Base-by-base conservation (phyloP, 148 eudicot genomes). In the Rhododendron ferrugineum region DNA sequence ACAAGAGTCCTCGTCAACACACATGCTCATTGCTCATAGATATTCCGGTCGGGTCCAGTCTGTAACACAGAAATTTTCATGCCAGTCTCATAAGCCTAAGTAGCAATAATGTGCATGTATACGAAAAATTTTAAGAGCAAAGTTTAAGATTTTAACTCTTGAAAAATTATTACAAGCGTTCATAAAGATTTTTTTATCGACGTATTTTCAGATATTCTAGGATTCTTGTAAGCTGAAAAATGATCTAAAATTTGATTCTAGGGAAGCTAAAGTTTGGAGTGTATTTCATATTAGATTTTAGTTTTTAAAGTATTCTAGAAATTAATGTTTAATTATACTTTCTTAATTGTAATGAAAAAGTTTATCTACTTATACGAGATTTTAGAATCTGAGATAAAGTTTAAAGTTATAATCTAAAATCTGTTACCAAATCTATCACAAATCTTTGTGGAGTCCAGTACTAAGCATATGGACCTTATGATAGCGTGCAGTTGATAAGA, bases 21-120 rank as follows among this genome's bases (percentile, higher is more conserved):
- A 62, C 54, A 49, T 62, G 75, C 37, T 4, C 30, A n/a, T 5
- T 40, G 44, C 44, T 40, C 44, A 40, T 40, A 44, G 34, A 66
- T 66, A 80, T 32, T 80, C 54, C 83, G 26, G 83, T 52, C 83
- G 62, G 32, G 42, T 52, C 64, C 56, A 79, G 23, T 79, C 62
- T 50, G n/a, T 18, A 16, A 37, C 82, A 50, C 64, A 47, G 2
- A 47, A 47, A 79, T 14, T 22, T 15, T 13, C 52, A 78, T 13
- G 47, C 52, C 3, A 11, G 74, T 28, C 36, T 62, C 70, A 62
- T 62, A 62, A 62, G n/a, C 28, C 28, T 5, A n/a, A 23, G 70
- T n/a, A 18, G 6, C 18, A 62, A 8, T 62, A 62, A 62, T 62
- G 70, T 62, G 70, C 64, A 9, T 8, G 30, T 0, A 2, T 62